These are phyloP conservation scores for Sparassis latifolia DNA, from an alignment of 1,284 basidiomycete species.

Conservation along the genomic window DNA sequence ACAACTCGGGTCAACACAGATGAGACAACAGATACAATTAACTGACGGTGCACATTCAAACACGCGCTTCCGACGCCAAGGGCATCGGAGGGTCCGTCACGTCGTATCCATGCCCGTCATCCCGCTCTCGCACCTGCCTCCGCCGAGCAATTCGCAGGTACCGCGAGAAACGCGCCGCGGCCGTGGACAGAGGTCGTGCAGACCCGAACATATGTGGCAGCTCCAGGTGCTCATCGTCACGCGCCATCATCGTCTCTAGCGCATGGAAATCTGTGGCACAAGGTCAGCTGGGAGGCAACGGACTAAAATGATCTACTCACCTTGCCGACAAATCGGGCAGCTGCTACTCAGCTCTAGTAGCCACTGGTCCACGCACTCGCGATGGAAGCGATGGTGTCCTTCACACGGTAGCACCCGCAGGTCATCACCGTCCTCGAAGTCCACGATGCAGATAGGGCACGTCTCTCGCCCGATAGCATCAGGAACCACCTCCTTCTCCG, in stretches of 20 bases:
- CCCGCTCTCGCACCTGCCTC: constrained; percentile 15
- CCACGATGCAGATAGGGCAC: constrained; percentile 90
- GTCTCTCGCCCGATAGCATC: constrained; percentile 73
- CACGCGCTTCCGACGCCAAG: constrained; percentile 13
- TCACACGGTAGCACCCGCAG: constrained; percentile 85
- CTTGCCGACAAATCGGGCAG: constrained; percentile 88
- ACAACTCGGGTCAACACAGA: no score
- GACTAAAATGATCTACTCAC: constrained; percentile 33
- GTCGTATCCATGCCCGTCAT: constrained; percentile 20
- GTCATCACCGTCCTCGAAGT: constrained; percentile 91
- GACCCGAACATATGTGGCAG: constrained; percentile 17
- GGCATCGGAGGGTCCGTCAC: constrained; percentile 25
- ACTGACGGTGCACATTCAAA: neutral
- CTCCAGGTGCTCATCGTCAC: constrained; percentile 21
- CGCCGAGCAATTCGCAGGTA: constrained; percentile 62
- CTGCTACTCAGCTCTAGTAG: constrained; percentile 83
- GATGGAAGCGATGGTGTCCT: constrained; percentile 84
- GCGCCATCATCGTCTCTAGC: constrained; percentile 40
- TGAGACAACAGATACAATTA: no score
- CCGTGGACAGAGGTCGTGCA: constrained; percentile 22
- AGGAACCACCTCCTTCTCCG: constrained; percentile 41
- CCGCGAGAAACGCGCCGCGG: constrained; percentile 50
- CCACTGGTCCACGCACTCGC: constrained; percentile 81
- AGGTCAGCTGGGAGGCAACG: constrained; percentile 2
- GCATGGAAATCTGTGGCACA: constrained; percentile 38